Base-by-base conservation (phyloP, 768 basidiomycete genomes). In the Kwoniella pini region DNA sequence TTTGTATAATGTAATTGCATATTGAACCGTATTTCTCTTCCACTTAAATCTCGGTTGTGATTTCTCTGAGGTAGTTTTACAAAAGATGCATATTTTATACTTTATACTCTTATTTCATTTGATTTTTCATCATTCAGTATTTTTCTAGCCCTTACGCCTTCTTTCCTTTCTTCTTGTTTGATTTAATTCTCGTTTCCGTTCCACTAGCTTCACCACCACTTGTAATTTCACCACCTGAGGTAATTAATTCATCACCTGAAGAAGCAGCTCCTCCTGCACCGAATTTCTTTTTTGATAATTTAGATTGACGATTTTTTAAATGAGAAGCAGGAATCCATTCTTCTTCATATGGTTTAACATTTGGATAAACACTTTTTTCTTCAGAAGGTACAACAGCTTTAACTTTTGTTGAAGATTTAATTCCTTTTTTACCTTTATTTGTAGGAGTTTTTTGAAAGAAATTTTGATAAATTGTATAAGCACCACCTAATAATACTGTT, bases 311-410 rank as follows among this genome's bases (percentile, higher is more conserved):
- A 43, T 54, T 67, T 57, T 69, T 78, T 36, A 77, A 39, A 54
- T 77, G 77, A 19, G 74, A 71, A 19, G 65, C 74, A 9, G 80
- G 80, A 57, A 81, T 79, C 79, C 78, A 81, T 39, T 79, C 78
- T 62, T 79, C 78, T 53, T 79, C 78, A 54, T 77, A 78, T 15
- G 78, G 75, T 62, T 75, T 73, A 45, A 73, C 76, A 27, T 66
- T 54, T 27, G 69, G 76, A 38, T 76, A 75, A 42, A 64, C 68
- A 12, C 42, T 70, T 1, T 59, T 65, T n/a, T 56, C 42, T 12
- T 64, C 57, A 49, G 70, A 70, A 27, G 67, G 63, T 19, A 74
- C 70, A 33, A 74, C 72, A 17, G 65, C 59, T 56, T 72, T 65
- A 33, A 55, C 31, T 28, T 54, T 58, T 19, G 53, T 56, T 28